These are phyloP conservation scores for Kwoniella sp. DNA, from an alignment of 768 basidiomycete species.

Conservation along the genomic window DNA sequence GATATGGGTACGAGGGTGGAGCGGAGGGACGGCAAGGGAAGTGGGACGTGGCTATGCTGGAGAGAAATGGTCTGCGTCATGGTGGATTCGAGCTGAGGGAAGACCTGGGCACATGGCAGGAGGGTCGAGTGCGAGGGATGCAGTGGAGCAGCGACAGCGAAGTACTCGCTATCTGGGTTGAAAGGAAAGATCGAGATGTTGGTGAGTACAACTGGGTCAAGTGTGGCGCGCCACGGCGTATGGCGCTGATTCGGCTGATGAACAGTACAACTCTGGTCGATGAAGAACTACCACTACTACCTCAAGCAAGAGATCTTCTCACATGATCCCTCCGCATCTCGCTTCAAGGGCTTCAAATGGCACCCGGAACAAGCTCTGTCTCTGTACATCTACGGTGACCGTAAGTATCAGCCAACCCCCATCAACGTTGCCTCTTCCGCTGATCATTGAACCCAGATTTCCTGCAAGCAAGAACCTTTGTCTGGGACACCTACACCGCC, in stretches of 20 bases:
- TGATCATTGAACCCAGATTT: constrained; percentile 44
- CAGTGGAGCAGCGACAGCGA: constrained; percentile 85
- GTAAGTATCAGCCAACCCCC: constrained; percentile 55
- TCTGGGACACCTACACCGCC: constrained; percentile 74
- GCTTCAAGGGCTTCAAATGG: constrained; percentile 75
- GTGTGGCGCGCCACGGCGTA: not conserved
- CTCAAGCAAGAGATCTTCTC: constrained; percentile 76
- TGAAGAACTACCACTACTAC: constrained; percentile 95
- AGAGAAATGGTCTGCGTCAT: constrained; percentile 87
- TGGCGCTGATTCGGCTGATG: not conserved
- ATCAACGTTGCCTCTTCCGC: not conserved
- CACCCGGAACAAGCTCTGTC: constrained; percentile 73
- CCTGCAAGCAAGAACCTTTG: constrained; percentile 59
- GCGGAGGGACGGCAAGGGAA: constrained; percentile 57
- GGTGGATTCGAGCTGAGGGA: constrained; percentile 73
- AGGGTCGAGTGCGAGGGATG: constrained; percentile 63
- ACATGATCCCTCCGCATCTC: constrained; percentile 19
- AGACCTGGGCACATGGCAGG: constrained; percentile 30
- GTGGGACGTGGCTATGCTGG: constrained; percentile 89
- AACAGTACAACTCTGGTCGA: constrained; percentile 88
- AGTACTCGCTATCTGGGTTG: constrained; percentile 79
- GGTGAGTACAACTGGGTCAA: constrained; percentile 54
- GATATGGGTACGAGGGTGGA: constrained; percentile 69
- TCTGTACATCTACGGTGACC: constrained; percentile 63
- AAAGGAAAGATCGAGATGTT: constrained; percentile 62